Base-by-base conservation (phyloP, 2,329 filamentous ascomycete genomes). In the Microsporum canis region DNA sequence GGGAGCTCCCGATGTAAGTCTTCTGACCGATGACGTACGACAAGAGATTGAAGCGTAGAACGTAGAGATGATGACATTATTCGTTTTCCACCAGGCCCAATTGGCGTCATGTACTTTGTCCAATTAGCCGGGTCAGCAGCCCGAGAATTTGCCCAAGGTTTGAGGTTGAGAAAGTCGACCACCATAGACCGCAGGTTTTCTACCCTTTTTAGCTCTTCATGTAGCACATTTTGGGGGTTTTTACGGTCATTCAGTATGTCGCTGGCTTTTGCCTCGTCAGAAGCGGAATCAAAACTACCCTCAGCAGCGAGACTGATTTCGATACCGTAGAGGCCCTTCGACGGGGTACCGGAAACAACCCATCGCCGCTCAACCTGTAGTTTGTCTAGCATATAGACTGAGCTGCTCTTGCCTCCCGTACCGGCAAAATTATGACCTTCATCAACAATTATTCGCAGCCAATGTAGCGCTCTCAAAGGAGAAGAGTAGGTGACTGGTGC, bases 271-370 rank as follows among this genome's bases (percentile, higher is more conserved):
- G 43, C 43, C 8, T 62, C 51, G 31, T 62, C 62, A 6, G 29
- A 10, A 3, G n/a, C 17, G 33, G 23, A 33, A 8, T 31, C 31
- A n/a, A 33, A 60, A 36, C 41, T 76, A 61, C 77, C 73, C 61
- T 74, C 69, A 1, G 73, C 74, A 1, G 78, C 76, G 31, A 84
- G 69, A 60, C 82, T 82, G 10, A 86, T 77, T 63, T 89, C 84
- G 0, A 90, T 81, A 0, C 91, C 90, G 61, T 90, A 89, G 0
- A 96, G 77, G 7, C 91, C 89, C 64, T 86, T 86, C 0, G 91
- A 90, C 1, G 92, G 92, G 0, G 92, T 97, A 61, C 92, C 92
- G 0, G 89, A 95, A 0, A 96, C 87, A 3, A 95, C 84, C 92
- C 92, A 96, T 7, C 88, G 84, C 17, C 89, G 83, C 55, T 90